Evolutionary conservation across 2,329 filamentous ascomycete genomes (phyloP).

Genomic region (Colletotrichum spaethianum): DNA sequence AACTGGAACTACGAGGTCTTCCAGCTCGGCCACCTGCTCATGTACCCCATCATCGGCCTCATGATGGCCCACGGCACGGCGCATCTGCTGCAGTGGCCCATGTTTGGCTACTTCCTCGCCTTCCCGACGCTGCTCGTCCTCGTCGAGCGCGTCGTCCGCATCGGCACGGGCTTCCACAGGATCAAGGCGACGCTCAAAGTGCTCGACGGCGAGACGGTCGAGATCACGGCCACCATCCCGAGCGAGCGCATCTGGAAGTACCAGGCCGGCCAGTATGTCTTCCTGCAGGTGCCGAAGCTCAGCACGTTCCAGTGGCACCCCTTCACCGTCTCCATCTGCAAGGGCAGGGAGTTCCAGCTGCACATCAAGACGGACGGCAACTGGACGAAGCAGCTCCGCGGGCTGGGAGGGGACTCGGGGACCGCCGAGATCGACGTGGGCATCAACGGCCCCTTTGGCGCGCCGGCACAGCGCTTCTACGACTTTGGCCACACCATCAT

Average conservation of each 20-base stretch:
- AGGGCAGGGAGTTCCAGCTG: slow-evolving; percentile 65
- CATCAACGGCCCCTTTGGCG: slow-evolving; percentile 71
- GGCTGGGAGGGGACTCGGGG: slow-evolving; percentile 54
- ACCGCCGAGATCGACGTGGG: slow-evolving; percentile 61
- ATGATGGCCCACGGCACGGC: slow-evolving; percentile 69
- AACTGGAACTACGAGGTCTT: slow-evolving; percentile 70
- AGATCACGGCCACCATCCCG: slow-evolving; percentile 63
- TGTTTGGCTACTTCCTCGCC: slow-evolving; percentile 70
- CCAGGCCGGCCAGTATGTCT: slow-evolving; percentile 70
- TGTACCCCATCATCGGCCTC: slow-evolving; percentile 71
- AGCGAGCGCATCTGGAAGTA: slow-evolving; percentile 65
- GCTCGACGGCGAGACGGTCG: slow-evolving; percentile 67
- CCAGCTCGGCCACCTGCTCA: slow-evolving; percentile 69
- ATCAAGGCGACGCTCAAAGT: slow-evolving; percentile 64
- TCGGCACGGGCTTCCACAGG: slow-evolving; percentile 62
- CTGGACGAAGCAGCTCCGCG: slow-evolving; percentile 65
- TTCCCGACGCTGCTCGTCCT: slow-evolving; percentile 67
- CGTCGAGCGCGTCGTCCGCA: slow-evolving; percentile 61
- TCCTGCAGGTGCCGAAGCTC: slow-evolving; percentile 67
- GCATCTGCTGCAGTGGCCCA: slow-evolving; percentile 65
- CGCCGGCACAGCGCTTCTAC: slow-evolving; percentile 71
- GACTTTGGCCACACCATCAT: slow-evolving; percentile 70
- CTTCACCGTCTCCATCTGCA: slow-evolving; percentile 70
- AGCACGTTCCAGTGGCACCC: slow-evolving; percentile 72
- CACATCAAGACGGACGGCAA: slow-evolving; percentile 73